These are phyloP conservation scores for Coemansia sp. DNA, from an alignment of 192 early-diverging fungal genomes.

Conservation along the genomic window DNA sequence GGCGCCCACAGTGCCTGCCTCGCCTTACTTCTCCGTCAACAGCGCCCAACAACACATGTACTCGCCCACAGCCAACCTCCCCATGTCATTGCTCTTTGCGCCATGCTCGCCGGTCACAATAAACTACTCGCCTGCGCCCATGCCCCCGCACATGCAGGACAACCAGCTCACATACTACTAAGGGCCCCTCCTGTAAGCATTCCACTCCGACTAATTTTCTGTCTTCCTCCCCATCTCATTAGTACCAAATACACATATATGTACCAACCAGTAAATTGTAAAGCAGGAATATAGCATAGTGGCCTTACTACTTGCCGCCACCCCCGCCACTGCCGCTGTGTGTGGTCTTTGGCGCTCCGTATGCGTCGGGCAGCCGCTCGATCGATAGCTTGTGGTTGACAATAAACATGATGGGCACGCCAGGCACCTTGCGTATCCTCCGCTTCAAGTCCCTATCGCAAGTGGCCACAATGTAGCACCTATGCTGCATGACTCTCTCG, in stretches of 20 bases:
- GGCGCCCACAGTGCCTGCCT: neutral
- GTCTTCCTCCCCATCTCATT: neutral
- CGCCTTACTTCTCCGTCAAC: slow-evolving; percentile 1
- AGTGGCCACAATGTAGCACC: slow-evolving; percentile 98
- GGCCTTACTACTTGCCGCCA: neutral
- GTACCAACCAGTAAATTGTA: neutral
- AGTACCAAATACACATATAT: neutral
- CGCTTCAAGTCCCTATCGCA: slow-evolving; percentile 96
- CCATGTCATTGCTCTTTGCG: slow-evolving; percentile 34
- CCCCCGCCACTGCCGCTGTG: neutral
- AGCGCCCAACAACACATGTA: neutral
- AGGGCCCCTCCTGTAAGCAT: neutral
- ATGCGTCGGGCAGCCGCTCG: slow-evolving; percentile 86
- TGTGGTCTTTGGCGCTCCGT: slow-evolving; percentile 32
- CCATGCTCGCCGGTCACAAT: slow-evolving; percentile 30
- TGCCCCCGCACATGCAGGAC: neutral
- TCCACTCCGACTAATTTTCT: neutral
- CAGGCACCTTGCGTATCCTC: slow-evolving; percentile 92
- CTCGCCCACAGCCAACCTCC: neutral
- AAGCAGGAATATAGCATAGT: neutral
- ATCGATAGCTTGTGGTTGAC: slow-evolving; percentile 86
- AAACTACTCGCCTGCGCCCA: neutral
- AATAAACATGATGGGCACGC: slow-evolving; percentile 98
- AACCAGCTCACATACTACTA: neutral
- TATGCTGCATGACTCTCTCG: slow-evolving; percentile 86